Base-by-base conservation (phyloP, 1,284 basidiomycete species). In the Chalciporus piperatoides region DNA sequence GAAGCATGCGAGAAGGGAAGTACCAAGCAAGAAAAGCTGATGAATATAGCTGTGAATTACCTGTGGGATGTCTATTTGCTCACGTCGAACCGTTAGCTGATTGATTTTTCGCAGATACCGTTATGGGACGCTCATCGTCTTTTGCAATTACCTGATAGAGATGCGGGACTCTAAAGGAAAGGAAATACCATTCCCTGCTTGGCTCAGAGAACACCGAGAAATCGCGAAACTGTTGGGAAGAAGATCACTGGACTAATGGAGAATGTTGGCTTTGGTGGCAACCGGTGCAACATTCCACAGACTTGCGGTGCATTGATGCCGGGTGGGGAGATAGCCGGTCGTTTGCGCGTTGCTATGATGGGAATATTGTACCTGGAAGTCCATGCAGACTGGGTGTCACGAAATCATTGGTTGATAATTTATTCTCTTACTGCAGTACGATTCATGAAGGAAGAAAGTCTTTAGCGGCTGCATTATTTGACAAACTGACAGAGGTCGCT, bases 141-240 rank as follows among this genome's bases (percentile, higher is more conserved):
- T 99, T 56, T 90, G 97, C 24, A 95, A 97, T 68, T 99, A 97
- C 68, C 74, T 99, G 57, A 82, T 99, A 48, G 96, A 97, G 70
- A 79, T 77, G 64, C 73, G 74, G 52, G 78, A 81, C 56, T 70
- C 68, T 27, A 65, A 68, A 40, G 72, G 64, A 5, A 63, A 65
- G 41, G 69, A 79, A 46, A 65, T 74, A 12, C 78, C 80, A 1
- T 97, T 97, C 73, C 84, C 90, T 3, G 77, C 76, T 37, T 97
- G 94, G 92, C 74, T 97, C 53, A 76, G 74, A 44, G 84, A 90
- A 62, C 87, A 84, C 59, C 75, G 90, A 44, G 93, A 97, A 70
- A 94, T 97, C 49, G 81, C 84, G 6, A 87, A 84, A 56, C 69
- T 94, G 46, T 71, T 97, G 8, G 79, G 78, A 48, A 76, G 89